Evolutionary conservation across 306 rosid species (phyloP).

Genomic region (Trifolium fragiferum): DNA sequence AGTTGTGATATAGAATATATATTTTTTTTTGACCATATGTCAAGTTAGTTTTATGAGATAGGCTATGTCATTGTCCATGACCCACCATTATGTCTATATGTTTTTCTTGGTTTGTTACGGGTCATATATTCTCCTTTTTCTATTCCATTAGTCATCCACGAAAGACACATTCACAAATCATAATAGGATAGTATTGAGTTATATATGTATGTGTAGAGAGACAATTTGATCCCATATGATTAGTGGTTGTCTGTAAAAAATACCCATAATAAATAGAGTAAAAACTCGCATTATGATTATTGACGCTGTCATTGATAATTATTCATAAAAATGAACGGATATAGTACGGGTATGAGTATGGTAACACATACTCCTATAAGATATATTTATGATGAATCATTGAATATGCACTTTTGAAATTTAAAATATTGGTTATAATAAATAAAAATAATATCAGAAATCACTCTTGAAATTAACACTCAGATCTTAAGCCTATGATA

Average conservation of each 20-base stretch:
- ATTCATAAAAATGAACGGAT: too few species aligned
- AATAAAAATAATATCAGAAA: too few species aligned
- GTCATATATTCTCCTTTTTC: conserved; percentile 9
- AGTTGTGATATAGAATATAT: conserved; percentile 26
- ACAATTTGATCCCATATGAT: too few species aligned
- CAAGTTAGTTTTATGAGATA: not conserved
- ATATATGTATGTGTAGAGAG: not conserved
- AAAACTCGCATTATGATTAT: too few species aligned
- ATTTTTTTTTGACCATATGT: conserved; percentile 5
- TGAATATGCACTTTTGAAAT: not conserved
- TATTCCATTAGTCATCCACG: conserved; percentile 26
- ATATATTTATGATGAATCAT: not conserved
- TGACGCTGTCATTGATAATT: too few species aligned
- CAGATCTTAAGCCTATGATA: too few species aligned
- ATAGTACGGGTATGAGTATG: too few species aligned
- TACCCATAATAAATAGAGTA: too few species aligned
- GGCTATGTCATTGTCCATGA: conserved; percentile 5
- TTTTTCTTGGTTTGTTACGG: not conserved
- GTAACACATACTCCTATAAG: too few species aligned
- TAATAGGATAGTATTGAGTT: not conserved
- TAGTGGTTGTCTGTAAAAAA: too few species aligned
- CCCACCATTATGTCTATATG: not conserved
- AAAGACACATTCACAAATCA: conserved; percentile 7
- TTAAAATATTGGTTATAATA: too few species aligned
- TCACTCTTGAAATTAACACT: not conserved